phyloP scores from a whole-genome alignment of 208 protist genomes.

The Trypanosoma conorhini region DNA sequence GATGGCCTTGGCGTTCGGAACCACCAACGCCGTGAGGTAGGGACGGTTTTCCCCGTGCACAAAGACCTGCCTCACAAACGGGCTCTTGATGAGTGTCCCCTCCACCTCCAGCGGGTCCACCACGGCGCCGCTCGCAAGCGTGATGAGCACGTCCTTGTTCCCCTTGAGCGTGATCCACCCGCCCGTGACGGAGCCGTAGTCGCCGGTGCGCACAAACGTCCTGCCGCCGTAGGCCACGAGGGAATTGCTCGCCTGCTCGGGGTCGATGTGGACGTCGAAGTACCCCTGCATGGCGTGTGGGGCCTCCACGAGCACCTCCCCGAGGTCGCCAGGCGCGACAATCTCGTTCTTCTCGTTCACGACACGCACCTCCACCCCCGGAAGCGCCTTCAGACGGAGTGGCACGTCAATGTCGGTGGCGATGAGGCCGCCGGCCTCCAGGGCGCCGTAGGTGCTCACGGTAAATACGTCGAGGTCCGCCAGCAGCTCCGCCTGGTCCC shows the following conservation, averaged over 20 bases:
- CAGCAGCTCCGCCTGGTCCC: constrained; percentile 86
- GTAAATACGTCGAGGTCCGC: constrained; percentile 91
- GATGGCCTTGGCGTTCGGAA: constrained; percentile 85
- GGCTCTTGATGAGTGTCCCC: constrained; percentile 72
- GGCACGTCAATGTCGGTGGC: constrained; percentile 91
- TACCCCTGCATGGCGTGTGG: constrained; percentile 92
- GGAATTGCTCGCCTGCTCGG: constrained; percentile 84
- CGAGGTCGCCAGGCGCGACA: constrained; percentile 82
- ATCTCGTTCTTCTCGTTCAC: constrained; percentile 93
- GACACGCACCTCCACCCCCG: constrained; percentile 87
- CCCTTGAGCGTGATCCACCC: constrained; percentile 88
- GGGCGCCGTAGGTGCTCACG: constrained; percentile 87
- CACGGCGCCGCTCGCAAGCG: constrained; percentile 72
- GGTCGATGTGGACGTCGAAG: constrained; percentile 90
- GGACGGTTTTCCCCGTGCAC: constrained; percentile 73
- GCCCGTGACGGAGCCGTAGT: constrained; percentile 87
- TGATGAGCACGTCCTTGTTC: constrained; percentile 85
- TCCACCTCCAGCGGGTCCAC: constrained; percentile 86
- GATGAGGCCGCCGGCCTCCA: constrained; percentile 87
- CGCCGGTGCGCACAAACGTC: constrained; percentile 88
- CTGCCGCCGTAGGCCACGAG: constrained; percentile 87
- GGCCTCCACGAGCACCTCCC: constrained; percentile 86
- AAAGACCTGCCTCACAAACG: constrained; percentile 87
- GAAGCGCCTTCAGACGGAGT: constrained; percentile 84
- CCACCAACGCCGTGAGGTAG: constrained; percentile 81